phyloP scores from a whole-genome alignment of 2,329 filamentous ascomycete genomes.

The Zasmidium angulare region DNA sequence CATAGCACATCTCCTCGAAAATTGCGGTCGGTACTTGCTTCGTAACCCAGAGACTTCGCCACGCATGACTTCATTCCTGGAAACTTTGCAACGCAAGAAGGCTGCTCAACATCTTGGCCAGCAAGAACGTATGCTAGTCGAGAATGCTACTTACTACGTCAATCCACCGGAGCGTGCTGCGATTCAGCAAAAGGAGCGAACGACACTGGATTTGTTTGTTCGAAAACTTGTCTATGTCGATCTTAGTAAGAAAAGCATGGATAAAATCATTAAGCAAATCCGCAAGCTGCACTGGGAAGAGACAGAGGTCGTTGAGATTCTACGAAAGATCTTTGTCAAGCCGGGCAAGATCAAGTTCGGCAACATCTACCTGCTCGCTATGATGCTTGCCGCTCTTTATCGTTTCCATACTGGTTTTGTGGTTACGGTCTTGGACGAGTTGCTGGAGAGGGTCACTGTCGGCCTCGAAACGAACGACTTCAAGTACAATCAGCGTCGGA shows the following conservation, averaged over 20 bases:
- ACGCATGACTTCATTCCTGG: constrained; percentile 88
- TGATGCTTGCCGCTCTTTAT: constrained; percentile 83
- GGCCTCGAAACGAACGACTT: constrained; percentile 96
- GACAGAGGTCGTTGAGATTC: constrained; percentile 72
- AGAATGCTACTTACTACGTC: constrained; percentile 97
- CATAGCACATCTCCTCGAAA: constrained; percentile 91
- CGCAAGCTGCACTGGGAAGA: constrained; percentile 98
- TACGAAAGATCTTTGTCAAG: constrained; percentile 92
- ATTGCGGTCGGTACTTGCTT: constrained; percentile 90
- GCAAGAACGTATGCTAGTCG: constrained; percentile 95
- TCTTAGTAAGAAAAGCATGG: constrained; percentile 89
- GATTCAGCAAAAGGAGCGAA: constrained; percentile 94
- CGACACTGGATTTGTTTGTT: constrained; percentile 88
- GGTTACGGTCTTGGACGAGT: constrained; percentile 84
- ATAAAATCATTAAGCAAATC: constrained; percentile 90
- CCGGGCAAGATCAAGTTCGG: constrained; percentile 97
- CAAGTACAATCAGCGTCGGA: constrained; percentile 90
- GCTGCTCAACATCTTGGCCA: constrained; percentile 91
- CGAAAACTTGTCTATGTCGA: constrained; percentile 91
- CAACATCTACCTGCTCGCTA: constrained; percentile 90
- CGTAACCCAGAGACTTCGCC: constrained; percentile 90
- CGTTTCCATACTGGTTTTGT: constrained; percentile 91
- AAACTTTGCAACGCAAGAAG: constrained; percentile 95
- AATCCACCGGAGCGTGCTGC: constrained; percentile 91
- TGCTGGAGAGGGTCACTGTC: constrained; percentile 82